Conservation (phyloP, 495 filamentous ascomycete genomes). For the Bacidia gigantensis region DNA sequence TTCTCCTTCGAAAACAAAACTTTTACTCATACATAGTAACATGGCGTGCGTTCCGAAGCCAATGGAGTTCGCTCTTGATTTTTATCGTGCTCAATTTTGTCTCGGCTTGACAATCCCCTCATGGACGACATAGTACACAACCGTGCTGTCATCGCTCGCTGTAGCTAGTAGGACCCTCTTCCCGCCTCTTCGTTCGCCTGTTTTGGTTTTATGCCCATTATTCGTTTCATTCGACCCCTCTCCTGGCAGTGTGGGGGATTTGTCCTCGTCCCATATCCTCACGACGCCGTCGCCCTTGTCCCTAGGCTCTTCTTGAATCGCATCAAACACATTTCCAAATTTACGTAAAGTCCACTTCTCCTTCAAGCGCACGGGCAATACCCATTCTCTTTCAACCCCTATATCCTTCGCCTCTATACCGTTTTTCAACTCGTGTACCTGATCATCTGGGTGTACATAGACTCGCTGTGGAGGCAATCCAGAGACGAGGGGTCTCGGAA, state of each 20-base stretch:
- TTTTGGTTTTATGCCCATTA: conserved; percentile 23
- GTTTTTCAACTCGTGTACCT: conserved; percentile 58
- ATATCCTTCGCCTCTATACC: conserved; percentile 34
- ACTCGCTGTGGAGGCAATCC: conserved; percentile 77
- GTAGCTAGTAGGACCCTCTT: conserved; percentile 76
- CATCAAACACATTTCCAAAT: conserved; percentile 73
- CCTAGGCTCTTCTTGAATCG: conserved; percentile 35
- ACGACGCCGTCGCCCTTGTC: conserved; percentile 18
- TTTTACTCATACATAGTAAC: too few species aligned
- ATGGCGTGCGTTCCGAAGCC: too few species aligned
- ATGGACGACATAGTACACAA: conserved; percentile 90
- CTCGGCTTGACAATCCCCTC: conserved; percentile 93
- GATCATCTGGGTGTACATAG: conserved; percentile 89
- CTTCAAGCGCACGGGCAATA: conserved; percentile 66
- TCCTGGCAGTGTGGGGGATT: background rate
- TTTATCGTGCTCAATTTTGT: conserved; percentile 54
- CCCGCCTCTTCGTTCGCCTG: conserved; percentile 17
- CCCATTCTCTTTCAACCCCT: conserved; percentile 59
- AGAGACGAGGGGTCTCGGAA: conserved; percentile 57
- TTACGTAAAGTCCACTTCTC: conserved; percentile 70
- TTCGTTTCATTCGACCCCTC: conserved; percentile 31
- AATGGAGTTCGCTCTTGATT: background rate
- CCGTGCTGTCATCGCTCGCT: conserved; percentile 72
- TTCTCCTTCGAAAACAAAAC: background rate
- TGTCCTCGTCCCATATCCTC: conserved; percentile 18